Percentiles rank a stretch among this genome's conserved stretches.
Evolutionary conservation across 139 green algal genomes (phyloP).

Genomic region (Haematococcus sp.): DNA sequence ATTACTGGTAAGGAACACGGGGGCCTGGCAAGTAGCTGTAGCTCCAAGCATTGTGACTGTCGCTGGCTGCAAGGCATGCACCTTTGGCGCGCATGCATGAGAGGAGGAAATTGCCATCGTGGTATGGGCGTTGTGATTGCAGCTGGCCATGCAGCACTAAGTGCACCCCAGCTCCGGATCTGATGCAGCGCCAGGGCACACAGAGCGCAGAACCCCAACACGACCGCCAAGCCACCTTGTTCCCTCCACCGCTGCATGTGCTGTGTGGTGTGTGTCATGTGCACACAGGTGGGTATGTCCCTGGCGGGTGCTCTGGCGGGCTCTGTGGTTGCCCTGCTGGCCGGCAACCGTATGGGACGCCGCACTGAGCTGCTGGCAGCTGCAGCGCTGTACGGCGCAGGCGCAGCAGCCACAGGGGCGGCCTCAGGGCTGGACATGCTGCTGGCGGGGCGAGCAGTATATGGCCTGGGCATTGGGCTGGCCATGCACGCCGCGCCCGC

Average conservation of each 20-base stretch:
- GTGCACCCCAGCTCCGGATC: too few relatives aligned
- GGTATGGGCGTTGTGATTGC: background rate
- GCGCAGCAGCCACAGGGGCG: constrained; percentile 3
- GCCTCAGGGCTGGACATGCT: constrained; percentile 34
- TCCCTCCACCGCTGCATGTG: constrained; percentile 25
- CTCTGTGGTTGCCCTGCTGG: constrained; percentile 59
- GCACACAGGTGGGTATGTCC: constrained; percentile 67
- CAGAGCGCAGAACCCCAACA: too few relatives aligned
- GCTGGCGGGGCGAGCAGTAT: constrained; percentile 61
- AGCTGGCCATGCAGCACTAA: too few relatives aligned
- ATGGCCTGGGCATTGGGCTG: constrained; percentile 89
- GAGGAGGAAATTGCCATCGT: background rate
- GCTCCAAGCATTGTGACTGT: too few relatives aligned
- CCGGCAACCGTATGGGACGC: constrained; percentile 76
- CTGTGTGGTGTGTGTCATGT: constrained; percentile 49
- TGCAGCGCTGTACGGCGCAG: constrained; percentile 62
- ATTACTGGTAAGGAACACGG: too few relatives aligned
- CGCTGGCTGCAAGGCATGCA: too few relatives aligned
- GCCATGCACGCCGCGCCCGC: constrained; percentile 92
- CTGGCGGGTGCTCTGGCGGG: constrained; percentile 80
- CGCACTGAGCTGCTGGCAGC: constrained; percentile 76
- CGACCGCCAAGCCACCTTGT: too few relatives aligned
- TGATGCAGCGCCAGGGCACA: too few relatives aligned
- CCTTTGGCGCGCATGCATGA: too few relatives aligned
- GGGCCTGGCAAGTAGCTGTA: background rate